A percentile compares a stretch with the other conserved stretches of the same genome.
phyloP scores from a whole-genome alignment of 352 stramenopile genomes.

The Plasmopara viticola region DNA sequence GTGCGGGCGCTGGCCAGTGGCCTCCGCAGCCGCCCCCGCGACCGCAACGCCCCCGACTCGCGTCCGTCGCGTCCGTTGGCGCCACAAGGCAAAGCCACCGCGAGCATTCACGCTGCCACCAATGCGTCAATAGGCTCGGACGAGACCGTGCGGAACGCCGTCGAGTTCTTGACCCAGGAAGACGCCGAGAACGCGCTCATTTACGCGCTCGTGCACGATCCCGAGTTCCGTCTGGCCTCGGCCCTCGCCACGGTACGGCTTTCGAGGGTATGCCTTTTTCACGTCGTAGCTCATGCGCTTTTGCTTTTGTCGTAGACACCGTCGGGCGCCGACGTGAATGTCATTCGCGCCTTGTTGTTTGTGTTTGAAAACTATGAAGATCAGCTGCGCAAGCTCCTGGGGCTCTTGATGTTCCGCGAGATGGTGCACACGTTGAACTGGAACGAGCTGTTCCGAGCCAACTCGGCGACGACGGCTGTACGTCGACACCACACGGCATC shows the following conservation, averaged over 20 bases:
- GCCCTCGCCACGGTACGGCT: conserved; percentile 41
- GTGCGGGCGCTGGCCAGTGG: conserved; percentile 20
- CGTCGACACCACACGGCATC: conserved; percentile 10
- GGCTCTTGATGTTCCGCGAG: conserved; percentile 67
- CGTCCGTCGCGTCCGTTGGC: neutral
- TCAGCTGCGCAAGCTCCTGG: conserved; percentile 58
- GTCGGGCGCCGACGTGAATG: conserved; percentile 37
- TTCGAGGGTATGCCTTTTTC: too few species aligned
- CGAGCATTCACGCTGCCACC: conserved; percentile 3
- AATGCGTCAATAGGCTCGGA: conserved; percentile 6
- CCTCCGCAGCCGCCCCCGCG: conserved; percentile 13
- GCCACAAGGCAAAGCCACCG: conserved; percentile 7
- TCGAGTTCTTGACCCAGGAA: conserved; percentile 59
- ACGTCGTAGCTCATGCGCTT: too few species aligned
- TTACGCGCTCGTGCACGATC: conserved; percentile 71
- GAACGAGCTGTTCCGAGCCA: conserved; percentile 80
- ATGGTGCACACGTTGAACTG: conserved; percentile 77
- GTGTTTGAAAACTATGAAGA: conserved; percentile 72
- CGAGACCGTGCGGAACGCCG: conserved; percentile 56
- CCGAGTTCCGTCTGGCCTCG: conserved; percentile 65
- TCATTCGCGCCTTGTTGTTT: conserved; percentile 63
- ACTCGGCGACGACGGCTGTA: conserved; percentile 63
- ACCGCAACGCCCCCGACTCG: conserved; percentile 4
- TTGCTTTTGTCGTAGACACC: conserved; percentile 12
- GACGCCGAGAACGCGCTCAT: conserved; percentile 64